These are phyloP conservation scores for Ramaria sp. DNA, from an alignment of 768 basidiomycete species.

Conservation along the genomic window DNA sequence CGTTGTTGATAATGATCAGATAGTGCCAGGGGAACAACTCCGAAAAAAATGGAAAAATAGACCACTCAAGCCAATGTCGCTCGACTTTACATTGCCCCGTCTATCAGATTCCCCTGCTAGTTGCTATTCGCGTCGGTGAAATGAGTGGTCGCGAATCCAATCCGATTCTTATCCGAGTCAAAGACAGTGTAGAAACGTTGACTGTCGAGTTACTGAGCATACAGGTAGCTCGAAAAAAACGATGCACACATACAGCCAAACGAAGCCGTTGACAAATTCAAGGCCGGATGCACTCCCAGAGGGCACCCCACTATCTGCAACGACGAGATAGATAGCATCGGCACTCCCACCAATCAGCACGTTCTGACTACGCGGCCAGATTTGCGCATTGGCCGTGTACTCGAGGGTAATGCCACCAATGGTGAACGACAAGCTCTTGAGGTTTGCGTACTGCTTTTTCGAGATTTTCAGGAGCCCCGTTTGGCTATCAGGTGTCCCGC, in stretches of 20 bases:
- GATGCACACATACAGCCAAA: slow-evolving; percentile 16
- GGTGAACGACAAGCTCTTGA: slow-evolving; percentile 23
- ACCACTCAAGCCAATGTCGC: too few species aligned
- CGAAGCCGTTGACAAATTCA: slow-evolving; percentile 12
- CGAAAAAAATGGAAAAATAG: too few species aligned
- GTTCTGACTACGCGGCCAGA: slow-evolving; percentile 10
- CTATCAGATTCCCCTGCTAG: slow-evolving; percentile 4
- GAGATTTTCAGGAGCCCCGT: slow-evolving; percentile 22
- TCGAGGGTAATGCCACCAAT: slow-evolving; percentile 16
- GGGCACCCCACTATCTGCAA: slow-evolving; percentile 1
- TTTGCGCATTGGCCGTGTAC: slow-evolving; percentile 8
- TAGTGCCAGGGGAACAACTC: too few species aligned
- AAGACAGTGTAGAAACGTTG: slow-evolving; percentile 35
- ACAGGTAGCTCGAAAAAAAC: neutral
- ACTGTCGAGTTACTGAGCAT: neutral
- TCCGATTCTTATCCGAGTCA: slow-evolving; percentile 28
- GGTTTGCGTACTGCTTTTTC: slow-evolving; percentile 17
- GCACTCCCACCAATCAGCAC: slow-evolving; percentile 8
- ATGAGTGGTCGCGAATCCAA: slow-evolving; percentile 32
- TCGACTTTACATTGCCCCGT: too few species aligned
- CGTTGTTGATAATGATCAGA: too few species aligned
- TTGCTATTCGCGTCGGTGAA: slow-evolving; percentile 25
- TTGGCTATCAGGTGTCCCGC: slow-evolving; percentile 19
- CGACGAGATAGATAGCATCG: slow-evolving; percentile 8
- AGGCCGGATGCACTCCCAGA: slow-evolving; percentile 11